Evolutionary conservation across 192 early-diverging fungal genomes (phyloP), one percentile per base, ranked within the genome.

Genomic region (Linnemannia elongata): DNA sequence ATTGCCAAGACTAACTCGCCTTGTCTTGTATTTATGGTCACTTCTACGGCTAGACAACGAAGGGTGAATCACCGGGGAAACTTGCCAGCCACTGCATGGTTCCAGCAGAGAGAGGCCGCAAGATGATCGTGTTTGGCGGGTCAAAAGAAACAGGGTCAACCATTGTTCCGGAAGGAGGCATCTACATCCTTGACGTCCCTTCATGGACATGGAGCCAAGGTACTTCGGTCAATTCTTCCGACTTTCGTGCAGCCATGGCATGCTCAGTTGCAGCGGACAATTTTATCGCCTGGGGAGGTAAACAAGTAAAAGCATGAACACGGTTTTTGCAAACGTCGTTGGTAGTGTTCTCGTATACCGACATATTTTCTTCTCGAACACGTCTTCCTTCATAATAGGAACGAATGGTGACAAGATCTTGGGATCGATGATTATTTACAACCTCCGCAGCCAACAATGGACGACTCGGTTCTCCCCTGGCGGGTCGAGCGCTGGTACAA

Each of bases 221-320:
- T 9, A 17, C 20, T 10, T 22, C 63, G 22, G 27, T 27, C 38
- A 41, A 44, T 13, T 38, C 36, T 30, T 24, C 54, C 3, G 39
- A 36, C 0, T 30, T 35, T 66, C 75, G 75, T 27, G 41, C 27
- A n/a, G 57, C 24, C 9, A 76, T 76, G 75, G 75, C 75, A 63
- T 76, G 75, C n/a, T 22, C 38, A 17, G 39, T 41, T 0, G 36
- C 39, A 0, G 70, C 22, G 12, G 39, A 72, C 39, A 72, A 76
- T 10, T 76, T 76, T 42, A 55, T 76, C 20, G 57, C 60, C 18
- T 76, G 75, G 75, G 75, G 75, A 76, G 75, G 75, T 76, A 76
- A 39, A 7, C 7, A 12, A 9, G 5, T 33, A 12, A 5, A 15
- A 7, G 10, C 38, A n/a, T 49, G 38, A n/a, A 66, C 30, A 33